These are phyloP conservation scores for Sclerotinia trifoliorum DNA, from an alignment of 2,329 filamentous ascomycete genomes.

Conservation along the genomic window DNA sequence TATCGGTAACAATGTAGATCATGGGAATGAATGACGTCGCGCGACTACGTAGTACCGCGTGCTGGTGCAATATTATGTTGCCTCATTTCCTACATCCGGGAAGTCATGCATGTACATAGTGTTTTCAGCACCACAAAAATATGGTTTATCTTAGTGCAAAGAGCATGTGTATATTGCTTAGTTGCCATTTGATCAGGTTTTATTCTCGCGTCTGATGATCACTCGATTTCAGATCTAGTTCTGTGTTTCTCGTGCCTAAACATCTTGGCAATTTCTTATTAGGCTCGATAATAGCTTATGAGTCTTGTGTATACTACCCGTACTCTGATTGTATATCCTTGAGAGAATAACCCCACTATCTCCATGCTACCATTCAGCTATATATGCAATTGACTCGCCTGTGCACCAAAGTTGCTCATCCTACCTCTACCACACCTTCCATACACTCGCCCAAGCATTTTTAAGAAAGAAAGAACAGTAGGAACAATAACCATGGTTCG, in stretches of 20 bases:
- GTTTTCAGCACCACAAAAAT: background rate
- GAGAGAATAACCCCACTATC: background rate
- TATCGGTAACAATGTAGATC: background rate
- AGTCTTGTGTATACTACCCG: background rate
- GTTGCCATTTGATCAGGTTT: background rate
- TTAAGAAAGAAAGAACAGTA: background rate
- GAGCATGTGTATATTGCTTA: background rate
- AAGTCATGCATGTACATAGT: background rate
- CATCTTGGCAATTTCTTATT: background rate
- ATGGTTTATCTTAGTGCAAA: background rate
- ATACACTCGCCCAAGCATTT: background rate
- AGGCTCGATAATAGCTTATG: background rate
- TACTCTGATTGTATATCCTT: background rate
- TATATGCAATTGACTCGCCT: background rate
- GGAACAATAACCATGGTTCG: background rate
- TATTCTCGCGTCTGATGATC: background rate
- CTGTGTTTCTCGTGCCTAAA: background rate
- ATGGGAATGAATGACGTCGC: background rate
- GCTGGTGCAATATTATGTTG: background rate
- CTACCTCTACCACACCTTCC: background rate
- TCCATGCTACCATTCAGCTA: conserved; percentile 1
- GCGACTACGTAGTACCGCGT: background rate
- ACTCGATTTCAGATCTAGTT: background rate
- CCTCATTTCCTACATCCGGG: background rate
- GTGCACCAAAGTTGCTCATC: background rate